A percentile compares a stretch with the other conserved stretches of the same genome.
Evolutionary conservation across 208 protist genomes (phyloP).

Genomic region (Tritrichomonas foetus): DNA sequence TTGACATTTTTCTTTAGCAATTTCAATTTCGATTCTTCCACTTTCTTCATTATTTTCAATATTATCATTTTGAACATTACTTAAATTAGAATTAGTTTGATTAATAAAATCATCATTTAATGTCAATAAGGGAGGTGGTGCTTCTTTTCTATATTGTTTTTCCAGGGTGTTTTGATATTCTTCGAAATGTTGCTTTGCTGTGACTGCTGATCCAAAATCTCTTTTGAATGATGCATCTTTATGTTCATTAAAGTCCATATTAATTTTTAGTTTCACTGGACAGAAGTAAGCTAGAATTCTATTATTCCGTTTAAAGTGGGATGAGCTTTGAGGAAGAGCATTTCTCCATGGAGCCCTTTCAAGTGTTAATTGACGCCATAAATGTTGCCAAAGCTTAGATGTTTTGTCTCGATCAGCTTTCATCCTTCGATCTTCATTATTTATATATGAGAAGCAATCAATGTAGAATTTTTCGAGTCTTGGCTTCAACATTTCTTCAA

Average conservation of each 20-base stretch:
- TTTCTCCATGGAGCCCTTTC: background rate
- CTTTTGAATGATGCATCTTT: background rate
- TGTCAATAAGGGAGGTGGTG: background rate
- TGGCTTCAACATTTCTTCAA: no score
- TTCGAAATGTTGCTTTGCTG: background rate
- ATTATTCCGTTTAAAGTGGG: background rate
- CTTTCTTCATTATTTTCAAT: no score
- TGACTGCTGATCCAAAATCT: background rate
- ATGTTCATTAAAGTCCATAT: conserved; percentile 1
- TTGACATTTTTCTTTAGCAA: no score
- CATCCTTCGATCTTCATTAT: no score
- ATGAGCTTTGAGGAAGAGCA: background rate
- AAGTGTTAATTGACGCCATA: background rate
- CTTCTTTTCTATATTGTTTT: background rate
- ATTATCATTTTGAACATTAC: background rate
- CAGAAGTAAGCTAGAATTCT: no score
- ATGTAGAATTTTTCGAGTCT: no score
- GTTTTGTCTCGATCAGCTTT: no score
- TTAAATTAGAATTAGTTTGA: background rate
- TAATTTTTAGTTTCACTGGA: background rate
- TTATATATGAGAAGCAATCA: no score
- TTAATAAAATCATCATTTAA: background rate
- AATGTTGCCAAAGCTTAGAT: background rate
- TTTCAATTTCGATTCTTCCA: no score
- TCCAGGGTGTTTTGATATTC: background rate